phyloP scores from a whole-genome alignment of 2,329 filamentous ascomycete species.

The Thielaviopsis musarum region DNA sequence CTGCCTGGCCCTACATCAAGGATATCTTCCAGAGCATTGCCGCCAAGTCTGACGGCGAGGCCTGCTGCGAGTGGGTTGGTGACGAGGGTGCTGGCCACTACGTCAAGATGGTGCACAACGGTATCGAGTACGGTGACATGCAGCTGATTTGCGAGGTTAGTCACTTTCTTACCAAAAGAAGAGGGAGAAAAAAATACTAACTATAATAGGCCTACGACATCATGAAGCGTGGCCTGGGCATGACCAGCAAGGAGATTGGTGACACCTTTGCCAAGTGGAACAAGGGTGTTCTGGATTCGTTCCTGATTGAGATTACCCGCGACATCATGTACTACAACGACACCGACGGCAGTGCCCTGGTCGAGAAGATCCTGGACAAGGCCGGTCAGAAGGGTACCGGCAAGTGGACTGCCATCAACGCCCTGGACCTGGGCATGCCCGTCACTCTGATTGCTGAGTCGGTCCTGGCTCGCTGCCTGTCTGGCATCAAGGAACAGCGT shows the following conservation, averaged over 20 bases:
- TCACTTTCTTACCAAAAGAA: neutral
- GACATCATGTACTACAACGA: constrained; percentile 99
- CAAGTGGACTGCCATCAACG: constrained; percentile 99
- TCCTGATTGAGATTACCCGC: constrained; percentile 97
- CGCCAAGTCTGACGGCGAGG: constrained; percentile 91
- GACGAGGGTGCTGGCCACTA: constrained; percentile 99
- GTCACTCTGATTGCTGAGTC: constrained; percentile 96
- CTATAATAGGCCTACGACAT: constrained; percentile 79
- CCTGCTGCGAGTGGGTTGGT: constrained; percentile 99
- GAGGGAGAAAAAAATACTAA: neutral
- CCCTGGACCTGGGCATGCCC: constrained; percentile 94
- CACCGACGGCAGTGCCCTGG: constrained; percentile 72
- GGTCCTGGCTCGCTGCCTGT: constrained; percentile 88
- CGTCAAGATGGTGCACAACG: constrained; percentile 99
- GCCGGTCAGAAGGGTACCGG: constrained; percentile 98
- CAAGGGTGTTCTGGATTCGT: constrained; percentile 94
- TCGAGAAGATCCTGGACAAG: constrained; percentile 98
- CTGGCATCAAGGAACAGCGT: constrained; percentile 88
- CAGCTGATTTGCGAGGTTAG: constrained; percentile 96
- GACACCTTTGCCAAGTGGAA: constrained; percentile 95
- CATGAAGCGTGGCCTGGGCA: constrained; percentile 91
- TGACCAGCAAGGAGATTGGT: constrained; percentile 86
- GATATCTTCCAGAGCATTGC: constrained; percentile 96
- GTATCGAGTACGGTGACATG: constrained; percentile 99
- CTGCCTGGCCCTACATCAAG: constrained; percentile 96